Conservation (phyloP, 106 monocot species). For the Dioscorea zingiberensis region DNA sequence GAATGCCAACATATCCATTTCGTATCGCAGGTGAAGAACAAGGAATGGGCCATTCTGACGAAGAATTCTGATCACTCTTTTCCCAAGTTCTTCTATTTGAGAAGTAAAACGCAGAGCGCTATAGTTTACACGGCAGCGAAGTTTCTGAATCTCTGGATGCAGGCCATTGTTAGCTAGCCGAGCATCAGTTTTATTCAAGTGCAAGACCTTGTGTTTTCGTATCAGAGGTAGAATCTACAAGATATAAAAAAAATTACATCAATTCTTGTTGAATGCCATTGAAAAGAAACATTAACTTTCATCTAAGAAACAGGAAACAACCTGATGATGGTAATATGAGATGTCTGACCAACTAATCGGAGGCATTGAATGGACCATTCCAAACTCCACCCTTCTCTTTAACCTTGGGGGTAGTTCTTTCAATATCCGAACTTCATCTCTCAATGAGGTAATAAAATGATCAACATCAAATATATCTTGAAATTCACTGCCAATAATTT, state of each 20-base stretch:
- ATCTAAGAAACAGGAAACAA: conserved; percentile 9
- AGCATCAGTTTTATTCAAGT: conserved; percentile 85
- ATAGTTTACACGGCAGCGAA: conserved; percentile 83
- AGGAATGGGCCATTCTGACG: conserved; percentile 80
- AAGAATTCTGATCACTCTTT: conserved; percentile 55
- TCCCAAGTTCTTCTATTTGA: conserved; percentile 85
- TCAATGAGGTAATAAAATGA: conserved; percentile 81
- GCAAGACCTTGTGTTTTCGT: conserved; percentile 71
- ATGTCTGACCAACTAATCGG: conserved; percentile 96
- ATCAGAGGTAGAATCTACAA: conserved; percentile 87
- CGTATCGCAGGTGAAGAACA: conserved; percentile 91
- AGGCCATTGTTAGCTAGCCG: conserved; percentile 93
- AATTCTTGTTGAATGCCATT: background rate
- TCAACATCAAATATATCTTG: conserved; percentile 97
- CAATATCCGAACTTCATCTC: conserved; percentile 90
- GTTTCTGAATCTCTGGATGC: conserved; percentile 74
- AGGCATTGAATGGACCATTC: conserved; percentile 69
- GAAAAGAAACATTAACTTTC: background rate
- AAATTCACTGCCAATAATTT: conserved; percentile 56
- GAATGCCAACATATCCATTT: conserved; percentile 98
- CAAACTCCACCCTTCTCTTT: conserved; percentile 56
- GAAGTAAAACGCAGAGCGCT: conserved; percentile 70
- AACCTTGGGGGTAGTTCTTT: conserved; percentile 84
- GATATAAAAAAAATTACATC: background rate
- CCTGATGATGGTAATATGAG: conserved; percentile 79